Percentiles rank a stretch among this genome's conserved stretches.
phyloP scores from a whole-genome alignment of 768 basidiomycete species.

The Paxillus involutus region DNA sequence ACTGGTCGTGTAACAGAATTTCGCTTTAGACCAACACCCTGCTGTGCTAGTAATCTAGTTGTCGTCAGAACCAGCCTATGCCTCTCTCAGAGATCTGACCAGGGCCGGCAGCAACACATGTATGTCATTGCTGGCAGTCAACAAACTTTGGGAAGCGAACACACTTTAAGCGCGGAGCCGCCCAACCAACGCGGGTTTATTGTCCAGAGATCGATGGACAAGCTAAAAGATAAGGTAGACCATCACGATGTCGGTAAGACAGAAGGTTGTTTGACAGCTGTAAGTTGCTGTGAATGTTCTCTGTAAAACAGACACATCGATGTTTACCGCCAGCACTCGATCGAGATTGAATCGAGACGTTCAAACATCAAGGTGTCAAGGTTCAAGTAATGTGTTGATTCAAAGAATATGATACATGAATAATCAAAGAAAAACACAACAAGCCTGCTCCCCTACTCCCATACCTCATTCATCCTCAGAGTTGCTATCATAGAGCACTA shows the following conservation, averaged over 20 bases:
- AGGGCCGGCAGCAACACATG: too few species aligned
- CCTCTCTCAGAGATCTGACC: too few species aligned
- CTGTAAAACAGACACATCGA: too few species aligned
- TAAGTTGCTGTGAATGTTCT: neutral
- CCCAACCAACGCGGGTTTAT: neutral
- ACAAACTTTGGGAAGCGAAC: neutral
- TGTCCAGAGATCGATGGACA: neutral
- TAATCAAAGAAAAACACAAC: conserved; percentile 1
- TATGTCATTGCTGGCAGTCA: neutral
- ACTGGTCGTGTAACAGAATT: neutral
- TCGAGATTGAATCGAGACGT: too few species aligned
- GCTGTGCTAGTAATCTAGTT: neutral
- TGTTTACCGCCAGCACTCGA: too few species aligned
- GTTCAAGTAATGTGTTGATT: too few species aligned
- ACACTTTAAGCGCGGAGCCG: neutral
- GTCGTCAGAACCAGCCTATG: neutral
- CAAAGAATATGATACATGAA: neutral
- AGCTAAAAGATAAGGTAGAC: neutral
- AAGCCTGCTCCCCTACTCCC: neutral
- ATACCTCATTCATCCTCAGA: conserved; percentile 47
- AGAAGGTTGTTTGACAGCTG: neutral
- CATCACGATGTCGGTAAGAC: neutral
- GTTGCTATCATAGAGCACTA: conserved; percentile 68
- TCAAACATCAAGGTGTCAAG: too few species aligned
- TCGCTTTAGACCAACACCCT: neutral